phyloP scores from a whole-genome alignment of 164 flowering plant species.

The Annona cherimola region DNA sequence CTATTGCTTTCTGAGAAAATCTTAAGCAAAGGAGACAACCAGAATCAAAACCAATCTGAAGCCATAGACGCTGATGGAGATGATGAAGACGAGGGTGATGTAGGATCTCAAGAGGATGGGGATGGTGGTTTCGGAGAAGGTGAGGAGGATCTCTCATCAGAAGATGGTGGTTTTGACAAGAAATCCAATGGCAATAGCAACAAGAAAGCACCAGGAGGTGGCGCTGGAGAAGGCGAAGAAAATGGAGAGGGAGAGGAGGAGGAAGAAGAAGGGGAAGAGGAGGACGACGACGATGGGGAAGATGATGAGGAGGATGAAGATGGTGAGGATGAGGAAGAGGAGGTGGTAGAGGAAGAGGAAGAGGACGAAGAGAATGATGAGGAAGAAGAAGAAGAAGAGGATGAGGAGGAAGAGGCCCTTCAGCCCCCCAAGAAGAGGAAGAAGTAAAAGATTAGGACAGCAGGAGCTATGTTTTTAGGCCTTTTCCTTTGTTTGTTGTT shows the following conservation, averaged over 20 bases:
- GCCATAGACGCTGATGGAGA: slow-evolving; percentile 26
- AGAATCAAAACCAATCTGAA: background rate
- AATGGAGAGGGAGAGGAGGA: slow-evolving; percentile 15
- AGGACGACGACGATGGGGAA: slow-evolving; percentile 13
- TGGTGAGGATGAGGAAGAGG: slow-evolving; percentile 27
- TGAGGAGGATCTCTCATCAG: slow-evolving; percentile 29
- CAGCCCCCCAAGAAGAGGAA: slow-evolving; percentile 65
- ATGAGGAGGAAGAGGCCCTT: slow-evolving; percentile 50
- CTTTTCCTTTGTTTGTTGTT: too few relatives aligned
- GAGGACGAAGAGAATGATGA: slow-evolving; percentile 20
- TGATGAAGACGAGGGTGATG: slow-evolving; percentile 14
- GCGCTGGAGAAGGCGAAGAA: slow-evolving; percentile 23
- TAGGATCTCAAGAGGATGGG: slow-evolving; percentile 17
- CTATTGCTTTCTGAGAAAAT: background rate
- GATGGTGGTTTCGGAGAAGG: slow-evolving; percentile 33
- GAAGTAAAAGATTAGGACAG: slow-evolving; percentile 38
- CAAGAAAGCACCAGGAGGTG: slow-evolving; percentile 23
- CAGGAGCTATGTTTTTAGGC: too few relatives aligned
- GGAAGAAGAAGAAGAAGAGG: slow-evolving; percentile 39
- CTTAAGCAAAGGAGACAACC: slow-evolving; percentile 14
- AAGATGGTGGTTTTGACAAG: slow-evolving; percentile 24
- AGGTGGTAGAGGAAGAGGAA: slow-evolving; percentile 25
- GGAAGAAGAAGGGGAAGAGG: slow-evolving; percentile 7
- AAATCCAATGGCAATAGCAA: slow-evolving; percentile 17
- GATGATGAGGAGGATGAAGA: slow-evolving; percentile 12